phyloP scores from a whole-genome alignment of 2,329 filamentous ascomycete species.

The Rasamsonia emersonii region DNA sequence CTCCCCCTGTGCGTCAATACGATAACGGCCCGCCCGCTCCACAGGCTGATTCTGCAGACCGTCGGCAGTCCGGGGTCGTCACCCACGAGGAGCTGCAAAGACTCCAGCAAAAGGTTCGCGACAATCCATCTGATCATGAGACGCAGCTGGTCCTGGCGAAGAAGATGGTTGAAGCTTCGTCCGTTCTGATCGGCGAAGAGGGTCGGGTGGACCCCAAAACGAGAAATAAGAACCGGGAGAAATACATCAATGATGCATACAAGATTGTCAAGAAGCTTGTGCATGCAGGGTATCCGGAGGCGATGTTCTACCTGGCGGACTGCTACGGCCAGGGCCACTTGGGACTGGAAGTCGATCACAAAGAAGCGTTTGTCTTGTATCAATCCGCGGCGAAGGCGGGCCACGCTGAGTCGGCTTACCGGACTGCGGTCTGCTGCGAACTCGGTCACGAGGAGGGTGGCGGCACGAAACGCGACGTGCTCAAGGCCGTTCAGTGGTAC shows the following conservation, averaged over 20 bases:
- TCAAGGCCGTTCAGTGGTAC: conserved; percentile 98
- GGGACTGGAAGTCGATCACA: conserved; percentile 71
- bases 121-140: conserved; percentile 62
- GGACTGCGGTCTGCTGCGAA: conserved; percentile 94
- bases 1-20: conserved; percentile 47
- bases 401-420: conserved; percentile 79
- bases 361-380: conserved; percentile 88
- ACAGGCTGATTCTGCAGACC: conserved; percentile 20
- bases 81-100: conserved; percentile 70
- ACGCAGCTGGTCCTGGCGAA: conserved; percentile 68
- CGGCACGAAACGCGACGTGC: conserved; percentile 78
- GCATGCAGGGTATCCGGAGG: conserved; percentile 63
- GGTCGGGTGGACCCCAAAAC: conserved; percentile 60
- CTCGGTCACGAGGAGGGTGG: conserved; percentile 91
- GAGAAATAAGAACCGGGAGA: conserved; percentile 61
- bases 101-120: conserved; percentile 60
- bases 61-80: conserved; percentile 35
- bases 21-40: conserved; percentile 27
- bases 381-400: conserved; percentile 87
- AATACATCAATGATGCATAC: conserved; percentile 75
- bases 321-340: conserved; percentile 75
- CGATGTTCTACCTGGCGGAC: conserved; percentile 91
- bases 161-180: conserved; percentile 75
- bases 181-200: conserved; percentile 67
- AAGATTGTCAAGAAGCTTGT: conserved; percentile 88